Evolutionary conservation across 1,284 basidiomycete genomes (phyloP), one percentile per base, ranked within the genome.

Genomic region (Entoloma clypeatum): DNA sequence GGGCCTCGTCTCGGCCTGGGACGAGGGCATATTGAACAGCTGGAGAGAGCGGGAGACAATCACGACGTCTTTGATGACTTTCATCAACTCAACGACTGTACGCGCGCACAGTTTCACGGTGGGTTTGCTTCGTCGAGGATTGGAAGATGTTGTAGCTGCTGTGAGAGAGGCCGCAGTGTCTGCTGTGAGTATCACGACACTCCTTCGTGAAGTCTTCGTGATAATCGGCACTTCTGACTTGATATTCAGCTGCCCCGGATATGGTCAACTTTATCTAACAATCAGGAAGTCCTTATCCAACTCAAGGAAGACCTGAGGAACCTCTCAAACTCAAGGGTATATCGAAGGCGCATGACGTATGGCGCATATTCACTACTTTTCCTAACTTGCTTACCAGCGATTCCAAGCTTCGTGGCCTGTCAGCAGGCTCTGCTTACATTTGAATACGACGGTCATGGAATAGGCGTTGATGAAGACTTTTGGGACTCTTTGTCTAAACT

Each of bases 31-130:
- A 46, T 67, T 91, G 41, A 74, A 71, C 19, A 78, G 80, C n/a
- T 98, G 94, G 94, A 72, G 89, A 41, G 80, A 92, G 50, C 72
- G 93, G 18, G 88, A 94, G 56, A 67, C 67, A 14, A 63, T 91
- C 39, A 78, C 82, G 13, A 69, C 74, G 47, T 70, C 74, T 43
- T 62, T 91, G 25, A 69, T 67, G 0, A 61, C 59, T 9, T 64
- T 90, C 31, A 68, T 72, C 39, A 59, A 53, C 13, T 33, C 29
- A 27, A 60, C 63, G 39, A 60, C 60, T 8, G 65, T 58, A 41
- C 57, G 50, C 35, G 57, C 59, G 21, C 56, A 53, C 36, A 56
- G 59, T 43, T 58, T 48, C 32, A 49, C 61, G 22, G 61, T 67
- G 37, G 61, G 57, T 39, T 66, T 88, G 43, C 67, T 92, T 53